A percentile compares a stretch with the other conserved stretches of the same genome.
phyloP scores from a whole-genome alignment of 768 basidiomycete genomes.

The Hygrocybe punicea region DNA sequence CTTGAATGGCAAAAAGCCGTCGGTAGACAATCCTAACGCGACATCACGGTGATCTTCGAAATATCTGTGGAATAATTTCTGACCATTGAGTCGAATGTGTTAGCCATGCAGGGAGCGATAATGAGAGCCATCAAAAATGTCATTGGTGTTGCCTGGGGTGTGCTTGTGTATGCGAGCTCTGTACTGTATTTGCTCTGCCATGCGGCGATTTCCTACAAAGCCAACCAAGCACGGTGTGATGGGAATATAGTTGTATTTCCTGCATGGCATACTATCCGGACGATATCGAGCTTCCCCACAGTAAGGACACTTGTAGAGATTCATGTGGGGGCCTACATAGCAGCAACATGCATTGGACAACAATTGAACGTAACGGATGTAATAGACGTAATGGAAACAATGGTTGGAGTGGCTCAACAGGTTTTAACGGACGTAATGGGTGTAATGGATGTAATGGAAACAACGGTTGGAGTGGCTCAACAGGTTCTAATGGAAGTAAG shows the following conservation, averaged over 20 bases:
- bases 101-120: constrained; percentile 25
- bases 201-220: constrained; percentile 16
- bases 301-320: constrained; percentile 31
- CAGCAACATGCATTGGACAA: constrained; percentile 42
- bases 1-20: constrained; percentile 38
- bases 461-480: no score
- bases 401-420: no score
- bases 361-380: no score
- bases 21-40: constrained; percentile 37
- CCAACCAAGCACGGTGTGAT: constrained; percentile 36
- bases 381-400: no score
- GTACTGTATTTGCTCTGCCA: constrained; percentile 29
- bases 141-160: constrained; percentile 19
- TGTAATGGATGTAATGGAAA: no score
- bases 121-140: constrained; percentile 34
- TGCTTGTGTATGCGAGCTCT: constrained; percentile 12
- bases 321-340: constrained; percentile 32
- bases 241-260: constrained; percentile 37
- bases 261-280: constrained; percentile 18
- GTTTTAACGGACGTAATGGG: no score
- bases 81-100: constrained; percentile 25
- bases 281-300: constrained; percentile 32
- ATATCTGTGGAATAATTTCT: constrained; percentile 20
- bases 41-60: constrained; percentile 38
- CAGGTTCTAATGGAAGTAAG: no score